Evolutionary conservation across 345 rosid genomes (phyloP).

Genomic region (Hibiscus tridactylites): DNA sequence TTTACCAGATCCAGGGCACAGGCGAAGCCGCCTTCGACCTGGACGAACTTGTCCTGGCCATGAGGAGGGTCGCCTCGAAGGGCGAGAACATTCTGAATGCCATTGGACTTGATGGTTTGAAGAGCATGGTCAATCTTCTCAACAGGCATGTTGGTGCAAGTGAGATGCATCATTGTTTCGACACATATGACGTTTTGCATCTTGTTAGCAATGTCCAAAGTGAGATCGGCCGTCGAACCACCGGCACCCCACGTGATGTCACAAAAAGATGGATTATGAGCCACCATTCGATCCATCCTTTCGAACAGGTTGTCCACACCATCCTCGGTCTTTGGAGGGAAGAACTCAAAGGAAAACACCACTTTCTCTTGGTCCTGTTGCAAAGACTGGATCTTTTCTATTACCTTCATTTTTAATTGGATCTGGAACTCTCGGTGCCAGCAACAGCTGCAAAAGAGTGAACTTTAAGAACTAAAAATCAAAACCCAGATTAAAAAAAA

Average conservation of each 20-base stretch:
- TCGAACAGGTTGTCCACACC: constrained; percentile 97
- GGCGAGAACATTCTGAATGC: constrained; percentile 95
- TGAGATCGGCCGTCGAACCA: constrained; percentile 94
- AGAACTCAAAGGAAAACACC: constrained; percentile 94
- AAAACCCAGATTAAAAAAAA: background rate
- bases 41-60: constrained; percentile 94
- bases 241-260: constrained; percentile 99
- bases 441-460: background rate
- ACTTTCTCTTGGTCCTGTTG: constrained; percentile 29
- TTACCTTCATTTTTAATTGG: constrained; percentile 59
- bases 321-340: constrained; percentile 96
- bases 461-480: background rate
- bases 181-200: constrained; percentile 99
- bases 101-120: constrained; percentile 66
- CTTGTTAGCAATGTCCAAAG: constrained; percentile 82
- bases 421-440: background rate
- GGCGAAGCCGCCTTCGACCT: constrained; percentile 87
- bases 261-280: constrained; percentile 82
- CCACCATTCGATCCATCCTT: constrained; percentile 90
- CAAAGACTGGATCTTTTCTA: constrained; percentile 56
- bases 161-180: constrained; percentile 98
- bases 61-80: constrained; percentile 99
- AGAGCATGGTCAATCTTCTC: constrained; percentile 94
- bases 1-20: constrained; percentile 89
- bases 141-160: constrained; percentile 96